Percentiles rank a stretch among this genome's conserved stretches.
Evolutionary conservation across 2,329 filamentous ascomycete genomes (phyloP).

Genomic region (Diaporthe australafricana): DNA sequence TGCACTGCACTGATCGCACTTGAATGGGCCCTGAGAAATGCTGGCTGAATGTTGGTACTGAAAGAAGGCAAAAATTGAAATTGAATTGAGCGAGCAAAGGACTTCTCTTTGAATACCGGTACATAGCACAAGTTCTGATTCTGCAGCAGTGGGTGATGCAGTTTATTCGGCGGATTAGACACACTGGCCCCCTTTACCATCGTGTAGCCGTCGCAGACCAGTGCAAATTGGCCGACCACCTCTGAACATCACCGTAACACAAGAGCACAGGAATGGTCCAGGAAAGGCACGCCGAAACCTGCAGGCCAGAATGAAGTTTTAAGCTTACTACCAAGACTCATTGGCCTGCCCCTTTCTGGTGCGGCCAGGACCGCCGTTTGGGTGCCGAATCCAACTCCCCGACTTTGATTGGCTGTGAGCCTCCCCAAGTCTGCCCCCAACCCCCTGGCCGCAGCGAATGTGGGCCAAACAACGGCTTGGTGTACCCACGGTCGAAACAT

Average conservation of each 20-base stretch:
- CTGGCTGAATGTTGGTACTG: too few relatives aligned
- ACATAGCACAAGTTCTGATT: too few relatives aligned
- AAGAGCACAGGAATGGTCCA: background rate
- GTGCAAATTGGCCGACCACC: background rate
- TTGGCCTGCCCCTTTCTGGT: background rate
- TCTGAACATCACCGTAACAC: background rate
- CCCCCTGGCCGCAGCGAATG: background rate
- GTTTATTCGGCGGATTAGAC: too few relatives aligned
- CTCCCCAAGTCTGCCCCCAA: too few relatives aligned
- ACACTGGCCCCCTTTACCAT: background rate
- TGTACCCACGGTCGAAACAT: constrained; percentile 17
- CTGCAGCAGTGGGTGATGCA: too few relatives aligned
- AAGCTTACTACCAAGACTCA: constrained; percentile 17
- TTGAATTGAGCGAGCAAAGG: too few relatives aligned
- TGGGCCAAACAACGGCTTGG: constrained; percentile 14
- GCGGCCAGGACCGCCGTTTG: background rate
- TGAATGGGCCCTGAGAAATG: too few relatives aligned
- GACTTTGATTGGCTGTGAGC: background rate
- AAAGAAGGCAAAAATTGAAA: too few relatives aligned
- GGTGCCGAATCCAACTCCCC: background rate
- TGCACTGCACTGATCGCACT: too few relatives aligned
- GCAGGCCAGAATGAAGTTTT: background rate
- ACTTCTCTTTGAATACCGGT: too few relatives aligned
- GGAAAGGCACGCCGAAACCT: constrained; percentile 5
- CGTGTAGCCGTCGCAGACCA: background rate